Evolutionary conservation across 345 rosid species (phyloP).

Genomic region (Dipteronia sinensis): DNA sequence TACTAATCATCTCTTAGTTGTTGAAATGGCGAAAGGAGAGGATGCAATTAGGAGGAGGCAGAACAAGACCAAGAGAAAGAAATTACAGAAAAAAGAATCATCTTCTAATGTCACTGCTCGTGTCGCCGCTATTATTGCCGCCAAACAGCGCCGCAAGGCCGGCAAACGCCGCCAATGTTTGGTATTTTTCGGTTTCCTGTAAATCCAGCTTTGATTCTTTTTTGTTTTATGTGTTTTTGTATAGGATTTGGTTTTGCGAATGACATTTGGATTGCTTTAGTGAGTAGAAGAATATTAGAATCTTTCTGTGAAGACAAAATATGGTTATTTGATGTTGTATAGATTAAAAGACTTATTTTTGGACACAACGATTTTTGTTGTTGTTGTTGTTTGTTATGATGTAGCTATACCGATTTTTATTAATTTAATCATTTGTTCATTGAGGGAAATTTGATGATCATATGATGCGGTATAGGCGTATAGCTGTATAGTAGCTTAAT

Average conservation of each 20-base stretch:
- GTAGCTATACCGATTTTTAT: background rate
- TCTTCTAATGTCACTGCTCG: conserved; percentile 67
- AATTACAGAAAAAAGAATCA: conserved; percentile 38
- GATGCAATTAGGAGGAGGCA: conserved; percentile 61
- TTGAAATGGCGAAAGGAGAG: conserved; percentile 74
- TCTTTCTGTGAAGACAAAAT: background rate
- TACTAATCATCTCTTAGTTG: background rate
- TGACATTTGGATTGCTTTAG: background rate
- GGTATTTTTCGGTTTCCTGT: conserved; percentile 35
- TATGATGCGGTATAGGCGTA: background rate
- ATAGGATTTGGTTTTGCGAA: background rate
- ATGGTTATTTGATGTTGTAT: background rate
- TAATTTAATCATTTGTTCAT: background rate
- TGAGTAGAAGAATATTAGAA: background rate
- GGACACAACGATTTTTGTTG: background rate
- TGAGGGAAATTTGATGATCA: background rate
- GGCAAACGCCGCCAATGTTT: conserved; percentile 79
- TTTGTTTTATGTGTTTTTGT: background rate
- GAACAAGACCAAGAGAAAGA: conserved; percentile 67
- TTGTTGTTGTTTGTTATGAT: too few relatives aligned
- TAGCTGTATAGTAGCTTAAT: background rate
- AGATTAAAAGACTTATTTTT: background rate
- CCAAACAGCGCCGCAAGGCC: conserved; percentile 84
- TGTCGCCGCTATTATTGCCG: conserved; percentile 75
- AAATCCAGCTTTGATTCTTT: background rate